Evolutionary conservation across 495 filamentous ascomycete genomes (phyloP).

Genomic region (Polyplosphaeria fusca): DNA sequence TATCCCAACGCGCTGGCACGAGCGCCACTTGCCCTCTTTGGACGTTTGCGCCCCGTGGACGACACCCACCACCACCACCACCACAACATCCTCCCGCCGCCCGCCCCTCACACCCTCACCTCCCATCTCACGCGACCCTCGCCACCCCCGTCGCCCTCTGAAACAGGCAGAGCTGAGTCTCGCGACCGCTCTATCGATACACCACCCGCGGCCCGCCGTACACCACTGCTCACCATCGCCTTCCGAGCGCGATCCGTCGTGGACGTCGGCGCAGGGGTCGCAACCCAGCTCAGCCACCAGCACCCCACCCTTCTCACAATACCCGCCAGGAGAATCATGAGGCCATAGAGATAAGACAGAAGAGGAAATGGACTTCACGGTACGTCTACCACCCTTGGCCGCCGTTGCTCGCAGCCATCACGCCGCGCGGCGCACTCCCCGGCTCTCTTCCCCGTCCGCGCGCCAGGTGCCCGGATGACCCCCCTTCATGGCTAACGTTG

Average conservation of each 20-base stretch:
- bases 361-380: constrained; percentile 36
- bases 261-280: constrained; percentile 24
- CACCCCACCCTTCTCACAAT: constrained; percentile 18
- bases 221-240: constrained; percentile 16
- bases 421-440: neutral
- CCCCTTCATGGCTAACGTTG: constrained; percentile 20
- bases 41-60: no score
- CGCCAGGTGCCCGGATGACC: constrained; percentile 14
- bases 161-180: constrained; percentile 18
- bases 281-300: constrained; percentile 29
- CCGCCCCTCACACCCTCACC: neutral
- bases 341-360: constrained; percentile 21
- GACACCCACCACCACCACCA: no score
- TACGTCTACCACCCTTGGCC: constrained; percentile 20
- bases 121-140: constrained; percentile 1
- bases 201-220: constrained; percentile 26
- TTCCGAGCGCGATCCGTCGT: constrained; percentile 20
- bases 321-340: constrained; percentile 15
- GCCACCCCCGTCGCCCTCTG: constrained; percentile 5
- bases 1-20: no score
- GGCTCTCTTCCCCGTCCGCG: neutral
- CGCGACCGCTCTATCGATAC: constrained; percentile 13
- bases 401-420: neutral
- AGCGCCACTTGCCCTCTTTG: no score
- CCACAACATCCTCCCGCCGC: constrained; percentile 1